Base-by-base conservation (phyloP, 768 basidiomycete species). In the Mycena latifolia region DNA sequence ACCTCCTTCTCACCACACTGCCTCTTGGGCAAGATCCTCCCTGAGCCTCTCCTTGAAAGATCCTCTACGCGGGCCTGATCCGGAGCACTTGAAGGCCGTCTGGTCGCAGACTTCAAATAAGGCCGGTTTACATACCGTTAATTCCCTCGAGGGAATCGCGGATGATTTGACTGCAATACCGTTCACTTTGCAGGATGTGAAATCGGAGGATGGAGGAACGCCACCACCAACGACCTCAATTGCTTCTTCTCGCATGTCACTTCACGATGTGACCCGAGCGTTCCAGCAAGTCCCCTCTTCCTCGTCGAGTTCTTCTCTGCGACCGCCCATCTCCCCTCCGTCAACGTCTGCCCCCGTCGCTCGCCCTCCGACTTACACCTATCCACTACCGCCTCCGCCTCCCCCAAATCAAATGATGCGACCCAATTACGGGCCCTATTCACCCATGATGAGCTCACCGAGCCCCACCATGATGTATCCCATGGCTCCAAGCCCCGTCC, bases 271-370 rank as follows among this genome's bases (percentile, higher is more conserved):
- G 35, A 93, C 91, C 15, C 88, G 92, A 63, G 92, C 93, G 24
- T 95, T 95, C 79, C 94, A 95, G 73, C 90, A 90, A 77, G 94
- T 95, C 28, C 93, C 93, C 4, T 79, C 87, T 11, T 83, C 92
- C 3, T 76, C 85, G 17, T 75, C 85, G 15, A 85, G 75, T 51
- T 77, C 83, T 48, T 73, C 83, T 39, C 84, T 82, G 66, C 83
- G 88, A 66, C 78, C 84, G 33, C 78, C 87, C 2, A 78, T 87
- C 55, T 86, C 89, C 24, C 84, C 88, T 24, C 79, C 88, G 20
- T 77, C 81, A 6, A 80, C 78, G 1, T 82, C 80, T 50, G 79
- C 80, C n/a, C 83, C 84, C 61, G 81, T 83, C 51, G 80, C 83
- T 56, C 82, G 84, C 35, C 84, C 84, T 41, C 76, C 77, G 11